phyloP scores from a whole-genome alignment of 2,329 filamentous ascomycete species.

The Lachnellula occidentalis region DNA sequence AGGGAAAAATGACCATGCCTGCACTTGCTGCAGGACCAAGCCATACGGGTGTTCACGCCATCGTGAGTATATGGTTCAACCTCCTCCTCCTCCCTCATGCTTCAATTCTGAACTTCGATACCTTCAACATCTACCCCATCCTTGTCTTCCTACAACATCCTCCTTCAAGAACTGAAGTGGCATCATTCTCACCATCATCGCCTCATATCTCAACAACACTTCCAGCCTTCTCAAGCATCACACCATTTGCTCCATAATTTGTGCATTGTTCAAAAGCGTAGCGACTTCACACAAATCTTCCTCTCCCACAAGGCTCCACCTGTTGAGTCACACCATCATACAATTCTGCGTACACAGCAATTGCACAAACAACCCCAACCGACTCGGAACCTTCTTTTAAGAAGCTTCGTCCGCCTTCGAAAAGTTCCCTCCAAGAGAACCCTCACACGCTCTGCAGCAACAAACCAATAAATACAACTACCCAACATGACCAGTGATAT shows the following conservation, averaged over 20 bases:
- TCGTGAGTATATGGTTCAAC: slow-evolving; percentile 10
- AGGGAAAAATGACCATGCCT: background rate
- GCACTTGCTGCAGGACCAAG: background rate
- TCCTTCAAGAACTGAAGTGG: background rate
- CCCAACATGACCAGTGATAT: slow-evolving; percentile 30
- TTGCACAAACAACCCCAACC: slow-evolving; percentile 11
- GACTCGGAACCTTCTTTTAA: slow-evolving; percentile 10
- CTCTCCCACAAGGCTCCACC: slow-evolving; percentile 23
- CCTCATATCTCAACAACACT: background rate
- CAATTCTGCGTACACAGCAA: slow-evolving; percentile 18
- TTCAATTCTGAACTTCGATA: background rate
- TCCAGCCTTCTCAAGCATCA: slow-evolving; percentile 8
- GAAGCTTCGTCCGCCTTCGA: slow-evolving; percentile 6
- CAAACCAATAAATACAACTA: slow-evolving; percentile 6
- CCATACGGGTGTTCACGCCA: background rate
- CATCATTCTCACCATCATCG: slow-evolving; percentile 1
- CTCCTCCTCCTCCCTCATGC: slow-evolving; percentile 14
- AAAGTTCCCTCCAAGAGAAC: slow-evolving; percentile 3
- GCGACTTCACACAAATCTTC: slow-evolving; percentile 17
- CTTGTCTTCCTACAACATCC: background rate
- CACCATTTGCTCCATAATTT: slow-evolving; percentile 17
- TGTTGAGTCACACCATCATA: slow-evolving; percentile 29
- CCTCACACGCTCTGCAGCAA: slow-evolving; percentile 3
- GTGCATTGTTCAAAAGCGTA: slow-evolving; percentile 13
- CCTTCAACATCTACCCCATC: background rate